These are phyloP conservation scores for Mesembryanthemum crystallinum DNA, from an alignment of 148 eudicot genomes.

Conservation along the genomic window DNA sequence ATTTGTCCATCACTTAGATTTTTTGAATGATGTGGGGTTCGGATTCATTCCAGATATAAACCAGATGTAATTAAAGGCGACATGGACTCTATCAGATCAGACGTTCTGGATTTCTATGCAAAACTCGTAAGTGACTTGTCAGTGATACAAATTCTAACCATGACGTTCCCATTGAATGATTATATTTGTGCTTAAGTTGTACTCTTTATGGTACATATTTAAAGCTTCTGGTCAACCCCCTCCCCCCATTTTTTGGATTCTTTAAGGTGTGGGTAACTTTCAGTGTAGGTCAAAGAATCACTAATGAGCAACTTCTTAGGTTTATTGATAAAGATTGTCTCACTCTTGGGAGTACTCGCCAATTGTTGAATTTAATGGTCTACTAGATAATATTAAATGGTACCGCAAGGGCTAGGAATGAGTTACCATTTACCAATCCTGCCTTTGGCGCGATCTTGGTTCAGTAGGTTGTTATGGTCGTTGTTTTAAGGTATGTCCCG, in stretches of 20 bases:
- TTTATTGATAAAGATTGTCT: too few relatives aligned
- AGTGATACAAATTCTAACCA: background rate
- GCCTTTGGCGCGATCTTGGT: too few relatives aligned
- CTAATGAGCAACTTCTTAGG: too few relatives aligned
- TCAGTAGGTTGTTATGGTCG: background rate
- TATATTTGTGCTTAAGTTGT: background rate
- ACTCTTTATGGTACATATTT: background rate
- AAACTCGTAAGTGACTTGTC: slow-evolving; percentile 45
- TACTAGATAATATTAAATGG: too few relatives aligned
- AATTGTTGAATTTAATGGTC: background rate
- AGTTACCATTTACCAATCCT: too few relatives aligned
- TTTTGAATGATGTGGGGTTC: background rate
- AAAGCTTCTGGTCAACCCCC: background rate
- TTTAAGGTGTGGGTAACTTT: too few relatives aligned
- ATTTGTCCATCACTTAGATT: background rate
- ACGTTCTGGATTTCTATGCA: slow-evolving; percentile 65
- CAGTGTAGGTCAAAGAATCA: too few relatives aligned
- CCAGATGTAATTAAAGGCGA: slow-evolving; percentile 93
- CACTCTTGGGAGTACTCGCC: background rate
- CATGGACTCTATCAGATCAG: slow-evolving; percentile 81
- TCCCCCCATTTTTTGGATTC: background rate
- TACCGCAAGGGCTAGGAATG: background rate
- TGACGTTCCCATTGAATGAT: background rate
- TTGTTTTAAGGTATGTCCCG: background rate
- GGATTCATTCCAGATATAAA: slow-evolving; percentile 55